phyloP scores from a whole-genome alignment of 257 asterid genomes.

The Nicotiana obtusifolia region DNA sequence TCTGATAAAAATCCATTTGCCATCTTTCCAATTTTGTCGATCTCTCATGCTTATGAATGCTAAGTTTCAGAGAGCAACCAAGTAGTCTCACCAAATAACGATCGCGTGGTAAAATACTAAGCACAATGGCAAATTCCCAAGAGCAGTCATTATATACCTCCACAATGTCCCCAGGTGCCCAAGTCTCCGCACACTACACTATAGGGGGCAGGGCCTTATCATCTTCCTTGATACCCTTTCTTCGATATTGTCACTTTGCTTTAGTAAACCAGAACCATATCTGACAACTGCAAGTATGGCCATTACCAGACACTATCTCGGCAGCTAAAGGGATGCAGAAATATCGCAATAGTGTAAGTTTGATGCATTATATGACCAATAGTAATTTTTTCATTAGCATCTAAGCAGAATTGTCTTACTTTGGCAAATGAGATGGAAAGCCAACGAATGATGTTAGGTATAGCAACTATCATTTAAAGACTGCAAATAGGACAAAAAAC shows the following conservation, averaged over 20 bases:
- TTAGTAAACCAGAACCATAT: constrained; percentile 35
- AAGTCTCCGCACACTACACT: constrained; percentile 27
- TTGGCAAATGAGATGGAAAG: constrained; percentile 74
- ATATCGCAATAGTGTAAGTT: not conserved
- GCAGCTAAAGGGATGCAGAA: constrained; percentile 21
- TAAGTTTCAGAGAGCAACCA: constrained; percentile 44
- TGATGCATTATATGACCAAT: not conserved
- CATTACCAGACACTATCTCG: constrained; percentile 51
- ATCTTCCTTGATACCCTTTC: constrained; percentile 44
- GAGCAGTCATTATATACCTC: constrained; percentile 57
- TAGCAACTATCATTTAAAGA: constrained; percentile 77
- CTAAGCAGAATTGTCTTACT: constrained; percentile 33
- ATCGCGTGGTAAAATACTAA: constrained; percentile 36
- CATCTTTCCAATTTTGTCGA: constrained; percentile 56
- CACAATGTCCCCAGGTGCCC: constrained; percentile 50
- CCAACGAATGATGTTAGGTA: constrained; percentile 93
- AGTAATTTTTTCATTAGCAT: not conserved
- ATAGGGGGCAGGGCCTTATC: constrained; percentile 64
- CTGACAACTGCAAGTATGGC: constrained; percentile 39
- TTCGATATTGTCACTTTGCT: constrained; percentile 23
- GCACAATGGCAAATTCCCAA: constrained; percentile 59
- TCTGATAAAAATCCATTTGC: constrained; percentile 46
- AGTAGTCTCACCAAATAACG: constrained; percentile 49
- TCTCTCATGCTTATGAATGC: constrained; percentile 47
- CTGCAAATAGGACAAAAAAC: constrained; percentile 33